A percentile compares a stretch with the other conserved stretches of the same genome.
Evolutionary conservation across 2,329 filamentous ascomycete species (phyloP).

Genomic region (Xylaria sp.): DNA sequence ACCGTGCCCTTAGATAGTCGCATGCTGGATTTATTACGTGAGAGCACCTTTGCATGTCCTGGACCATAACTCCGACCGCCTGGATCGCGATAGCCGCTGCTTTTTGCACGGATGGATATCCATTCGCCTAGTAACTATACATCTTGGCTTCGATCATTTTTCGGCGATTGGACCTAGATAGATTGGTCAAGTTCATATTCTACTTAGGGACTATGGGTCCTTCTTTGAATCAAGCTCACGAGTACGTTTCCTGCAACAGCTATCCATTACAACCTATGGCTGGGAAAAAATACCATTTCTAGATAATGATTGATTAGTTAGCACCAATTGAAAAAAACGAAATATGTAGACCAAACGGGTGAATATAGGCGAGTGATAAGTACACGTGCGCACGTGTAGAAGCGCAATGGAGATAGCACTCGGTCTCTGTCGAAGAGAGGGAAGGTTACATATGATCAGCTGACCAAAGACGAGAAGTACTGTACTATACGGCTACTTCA

Average conservation of each 20-base stretch:
- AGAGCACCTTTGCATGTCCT: constrained; percentile 18
- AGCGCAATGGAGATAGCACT: neutral
- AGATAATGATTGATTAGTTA: neutral
- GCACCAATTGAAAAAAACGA: neutral
- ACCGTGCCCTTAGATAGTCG: constrained; percentile 13
- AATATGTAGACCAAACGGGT: neutral
- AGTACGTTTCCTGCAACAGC: neutral
- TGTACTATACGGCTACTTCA: neutral
- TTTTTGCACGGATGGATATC: neutral
- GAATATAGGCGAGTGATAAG: neutral
- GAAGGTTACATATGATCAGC: constrained; percentile 25
- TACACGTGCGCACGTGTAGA: neutral
- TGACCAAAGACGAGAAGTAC: constrained; percentile 13
- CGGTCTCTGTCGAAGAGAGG: neutral
- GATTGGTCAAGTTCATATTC: too few relatives aligned
- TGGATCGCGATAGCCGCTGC: constrained; percentile 11
- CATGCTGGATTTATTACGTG: constrained; percentile 1
- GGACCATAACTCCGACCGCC: constrained; percentile 6
- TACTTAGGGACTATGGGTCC: neutral
- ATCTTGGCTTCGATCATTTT: neutral
- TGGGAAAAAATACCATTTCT: neutral
- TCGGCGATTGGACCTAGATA: neutral
- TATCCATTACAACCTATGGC: neutral
- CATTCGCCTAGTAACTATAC: constrained; percentile 18
- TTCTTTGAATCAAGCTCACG: neutral